Evolutionary conservation across 164 flowering plant genomes (phyloP), one percentile per base, ranked within the genome.

Genomic region (Piper betle): DNA sequence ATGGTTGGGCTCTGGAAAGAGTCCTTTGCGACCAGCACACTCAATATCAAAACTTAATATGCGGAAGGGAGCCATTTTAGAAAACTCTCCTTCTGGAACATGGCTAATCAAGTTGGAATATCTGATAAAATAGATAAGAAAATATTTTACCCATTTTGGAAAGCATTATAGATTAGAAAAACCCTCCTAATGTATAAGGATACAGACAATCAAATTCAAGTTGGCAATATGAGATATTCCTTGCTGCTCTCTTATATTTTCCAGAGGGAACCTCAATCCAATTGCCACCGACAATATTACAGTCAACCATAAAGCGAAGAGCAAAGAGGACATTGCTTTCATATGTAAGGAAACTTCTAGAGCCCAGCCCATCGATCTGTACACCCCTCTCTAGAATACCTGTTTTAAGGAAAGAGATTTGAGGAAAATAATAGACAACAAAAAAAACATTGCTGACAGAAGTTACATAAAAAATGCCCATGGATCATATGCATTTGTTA

Each of bases 1-100:
- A 76, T 94, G 95, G 37, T 61, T 84, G 53, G 97, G 88, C 75
- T 94, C 97, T 12, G 97, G 99, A 75, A 94, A 94, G 72, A 68
- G 85, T 62, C 99, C 99, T 71, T 94, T 94, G 48, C 99, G 96
- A 61, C 97, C 99, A 73, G 97, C 99, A 73, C 99, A 94, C 77
- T 94, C 99, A 71, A 93, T 94, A 68, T 94, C 99, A 80, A 94
- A 91, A 77, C 99, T 91, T 69, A 94, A 66, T 60, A 94, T 81
- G 52, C 99, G 93, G 69, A 94, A 91, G 55, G 99, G 99, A 72
- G 99, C 99, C 91, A 94, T 94, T 74, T 85, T 91, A 9, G 96
- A 94, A 73, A 77, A 90, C 56, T 83, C 89, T 33, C 97, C 97
- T 70, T 88, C 95, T 40, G 96, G 82, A 52, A 73, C 79, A 82